phyloP scores from a whole-genome alignment of 202 grass and related monocot genomes.

The Carex sylvatica region DNA sequence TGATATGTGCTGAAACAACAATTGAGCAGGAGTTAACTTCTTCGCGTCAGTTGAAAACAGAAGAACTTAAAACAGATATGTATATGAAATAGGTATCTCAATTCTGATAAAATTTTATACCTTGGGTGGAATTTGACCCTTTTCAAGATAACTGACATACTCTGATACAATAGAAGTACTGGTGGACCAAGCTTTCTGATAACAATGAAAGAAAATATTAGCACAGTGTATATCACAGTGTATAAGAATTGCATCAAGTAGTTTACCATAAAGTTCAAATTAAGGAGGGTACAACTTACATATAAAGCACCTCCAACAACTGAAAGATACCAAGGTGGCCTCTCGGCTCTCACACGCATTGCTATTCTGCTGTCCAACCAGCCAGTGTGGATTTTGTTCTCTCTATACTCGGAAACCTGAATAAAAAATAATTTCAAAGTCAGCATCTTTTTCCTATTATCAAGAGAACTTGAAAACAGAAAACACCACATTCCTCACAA shows the following conservation, averaged over 20 bases:
- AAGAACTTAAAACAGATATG: constrained; percentile 18
- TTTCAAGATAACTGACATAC: constrained; percentile 95
- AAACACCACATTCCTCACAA: constrained; percentile 21
- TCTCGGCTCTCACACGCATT: constrained; percentile 99
- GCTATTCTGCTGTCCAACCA: constrained; percentile 99
- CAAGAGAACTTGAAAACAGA: constrained; percentile 4
- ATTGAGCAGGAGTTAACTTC: constrained; percentile 21
- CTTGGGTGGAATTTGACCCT: constrained; percentile 99
- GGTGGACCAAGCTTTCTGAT: constrained; percentile 94
- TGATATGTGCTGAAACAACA: constrained; percentile 84
- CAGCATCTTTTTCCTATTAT: background rate
- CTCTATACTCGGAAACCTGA: constrained; percentile 78
- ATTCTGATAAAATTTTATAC: constrained; percentile 38
- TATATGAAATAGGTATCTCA: constrained; percentile 18
- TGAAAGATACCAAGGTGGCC: constrained; percentile 96
- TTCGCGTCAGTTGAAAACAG: constrained; percentile 20
- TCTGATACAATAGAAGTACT: constrained; percentile 75
- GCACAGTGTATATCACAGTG: background rate
- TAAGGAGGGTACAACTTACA: constrained; percentile 47
- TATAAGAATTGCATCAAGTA: constrained; percentile 11
- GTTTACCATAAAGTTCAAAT: constrained; percentile 22
- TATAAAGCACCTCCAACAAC: constrained; percentile 97
- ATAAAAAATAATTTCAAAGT: background rate
- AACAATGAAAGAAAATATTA: constrained; percentile 30
- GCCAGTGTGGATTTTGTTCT: constrained; percentile 97